Evolutionary conservation across 2,329 filamentous ascomycete species (phyloP), one percentile per base, ranked within the genome.

Genomic region (Epichloe typhina): DNA sequence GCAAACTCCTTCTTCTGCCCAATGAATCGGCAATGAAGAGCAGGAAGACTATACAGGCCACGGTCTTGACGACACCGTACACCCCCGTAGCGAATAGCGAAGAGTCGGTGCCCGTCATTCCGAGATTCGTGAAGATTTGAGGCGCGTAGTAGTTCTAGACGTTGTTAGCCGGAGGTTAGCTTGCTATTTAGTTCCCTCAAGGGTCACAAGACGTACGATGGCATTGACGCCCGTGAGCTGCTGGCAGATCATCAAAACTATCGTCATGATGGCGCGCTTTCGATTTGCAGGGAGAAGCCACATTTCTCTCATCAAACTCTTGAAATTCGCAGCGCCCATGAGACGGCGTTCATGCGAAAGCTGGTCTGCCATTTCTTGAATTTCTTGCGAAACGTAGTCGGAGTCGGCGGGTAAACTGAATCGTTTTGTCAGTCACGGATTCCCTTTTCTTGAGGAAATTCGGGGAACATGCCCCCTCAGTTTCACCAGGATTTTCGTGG

Each of bases 41-140:
- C 26, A 88, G 71, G 70, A 87, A 88, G 49, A 72, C 61, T 5
- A 75, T 72, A 60, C 81, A 85, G 39, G 79, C 76, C 9, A 72
- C 66, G 66, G 83, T 80, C 64, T 88, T 88, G 51, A 86, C 77
- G 50, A 87, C 74, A 26, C 84, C 84, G 61, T 87, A 88, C 56
- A 88, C 76, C 40, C 84, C 84, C 0, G 84, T 87, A 4, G 84
- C 83, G 62, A 88, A 85, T 23, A 88, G 76, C 17, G 76, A 78
- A 40, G 76, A 72, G 39, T 74, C 64, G 5, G 74, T 80, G 12
- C 70, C 69, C 23, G 62, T 64, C 57, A 88, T 72, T 17, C 84
- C 84, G 2, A 87, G 71, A 56, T 79, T 74, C 43, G 69, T 67
- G 68, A 88, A 88, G 58, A 88, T 86, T 50, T 77, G 74, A 0